These are phyloP conservation scores for Aspergillus uvarum DNA, from an alignment of 2,329 filamentous ascomycete species.

Conservation along the genomic window DNA sequence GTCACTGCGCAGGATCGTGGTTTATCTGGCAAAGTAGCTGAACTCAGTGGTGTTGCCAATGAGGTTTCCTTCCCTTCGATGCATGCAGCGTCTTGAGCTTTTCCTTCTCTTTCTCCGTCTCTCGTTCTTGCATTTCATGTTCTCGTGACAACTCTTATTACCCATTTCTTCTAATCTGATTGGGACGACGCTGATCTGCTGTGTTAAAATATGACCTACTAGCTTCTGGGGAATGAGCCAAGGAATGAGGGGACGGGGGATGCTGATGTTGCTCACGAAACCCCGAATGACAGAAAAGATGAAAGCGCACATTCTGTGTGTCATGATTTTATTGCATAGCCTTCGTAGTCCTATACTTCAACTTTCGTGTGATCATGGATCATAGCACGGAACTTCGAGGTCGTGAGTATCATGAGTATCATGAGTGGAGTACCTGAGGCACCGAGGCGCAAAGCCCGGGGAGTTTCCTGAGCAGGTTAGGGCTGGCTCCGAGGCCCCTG, in stretches of 20 bases:
- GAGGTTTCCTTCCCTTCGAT: slow-evolving; percentile 10
- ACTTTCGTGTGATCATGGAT: too few relatives aligned
- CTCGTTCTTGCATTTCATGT: not conserved
- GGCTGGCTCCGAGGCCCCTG: not conserved
- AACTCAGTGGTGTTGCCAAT: slow-evolving; percentile 12
- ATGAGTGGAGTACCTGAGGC: not conserved
- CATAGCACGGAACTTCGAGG: too few relatives aligned
- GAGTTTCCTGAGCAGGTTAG: not conserved
- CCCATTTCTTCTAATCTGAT: not conserved
- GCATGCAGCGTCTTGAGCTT: slow-evolving; percentile 7
- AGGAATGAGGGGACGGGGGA: not conserved
- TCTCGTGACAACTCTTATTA: not conserved
- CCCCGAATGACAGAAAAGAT: too few relatives aligned
- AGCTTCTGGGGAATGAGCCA: not conserved
- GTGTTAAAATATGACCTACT: not conserved
- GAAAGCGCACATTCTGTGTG: too few relatives aligned
- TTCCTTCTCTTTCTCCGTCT: not conserved
- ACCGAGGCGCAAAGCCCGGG: not conserved
- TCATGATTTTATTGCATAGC: too few relatives aligned
- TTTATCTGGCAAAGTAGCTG: slow-evolving; percentile 25
- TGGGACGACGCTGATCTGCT: too few relatives aligned
- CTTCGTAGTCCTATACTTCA: too few relatives aligned
- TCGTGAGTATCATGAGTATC: too few relatives aligned
- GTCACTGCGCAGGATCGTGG: slow-evolving; percentile 27
- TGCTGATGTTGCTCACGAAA: too few relatives aligned